Conservation (phyloP, 2,329 filamentous ascomycete genomes). For the Beauveria scarabaeidicola region DNA sequence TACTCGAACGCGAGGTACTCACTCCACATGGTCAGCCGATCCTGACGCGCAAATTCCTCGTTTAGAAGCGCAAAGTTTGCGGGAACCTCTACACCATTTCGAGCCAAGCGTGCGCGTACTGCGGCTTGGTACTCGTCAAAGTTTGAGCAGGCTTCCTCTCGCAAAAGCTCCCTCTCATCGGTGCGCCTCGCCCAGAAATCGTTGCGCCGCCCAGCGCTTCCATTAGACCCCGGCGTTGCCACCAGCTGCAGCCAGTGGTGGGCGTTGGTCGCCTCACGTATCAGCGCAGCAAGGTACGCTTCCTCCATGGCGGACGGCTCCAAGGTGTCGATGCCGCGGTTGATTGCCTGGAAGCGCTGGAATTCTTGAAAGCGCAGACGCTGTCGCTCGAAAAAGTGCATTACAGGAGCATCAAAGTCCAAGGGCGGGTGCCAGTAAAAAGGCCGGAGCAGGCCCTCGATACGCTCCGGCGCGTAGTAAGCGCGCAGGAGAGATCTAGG, state of each 20-base stretch:
- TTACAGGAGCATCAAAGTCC: not conserved
- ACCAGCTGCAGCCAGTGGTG: not conserved
- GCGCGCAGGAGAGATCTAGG: not conserved
- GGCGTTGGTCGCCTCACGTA: not conserved
- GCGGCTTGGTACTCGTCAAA: not conserved
- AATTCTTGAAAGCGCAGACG: not conserved
- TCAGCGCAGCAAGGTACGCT: not conserved
- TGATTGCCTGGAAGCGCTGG: not conserved
- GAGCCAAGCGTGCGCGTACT: not conserved
- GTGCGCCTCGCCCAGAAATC: not conserved
- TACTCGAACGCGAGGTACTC: conserved; percentile 23
- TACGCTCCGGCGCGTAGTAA: not conserved
- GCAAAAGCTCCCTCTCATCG: not conserved
- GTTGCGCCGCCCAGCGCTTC: not conserved
- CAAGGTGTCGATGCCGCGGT: conserved; percentile 48
- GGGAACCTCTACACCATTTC: not conserved
- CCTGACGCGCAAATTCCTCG: conserved; percentile 13
- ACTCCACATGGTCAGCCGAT: conserved; percentile 25
- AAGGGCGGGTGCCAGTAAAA: not conserved
- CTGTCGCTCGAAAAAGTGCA: conserved; percentile 1
- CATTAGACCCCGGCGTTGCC: too few species aligned
- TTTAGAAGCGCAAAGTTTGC: not conserved
- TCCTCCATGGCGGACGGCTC: conserved; percentile 73
- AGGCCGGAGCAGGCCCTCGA: not conserved
- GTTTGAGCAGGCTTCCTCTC: not conserved